Percentiles rank a stretch among this genome's conserved stretches.
phyloP scores from a whole-genome alignment of 129 eudicot genomes.

The Saposhnikovia divaricata region DNA sequence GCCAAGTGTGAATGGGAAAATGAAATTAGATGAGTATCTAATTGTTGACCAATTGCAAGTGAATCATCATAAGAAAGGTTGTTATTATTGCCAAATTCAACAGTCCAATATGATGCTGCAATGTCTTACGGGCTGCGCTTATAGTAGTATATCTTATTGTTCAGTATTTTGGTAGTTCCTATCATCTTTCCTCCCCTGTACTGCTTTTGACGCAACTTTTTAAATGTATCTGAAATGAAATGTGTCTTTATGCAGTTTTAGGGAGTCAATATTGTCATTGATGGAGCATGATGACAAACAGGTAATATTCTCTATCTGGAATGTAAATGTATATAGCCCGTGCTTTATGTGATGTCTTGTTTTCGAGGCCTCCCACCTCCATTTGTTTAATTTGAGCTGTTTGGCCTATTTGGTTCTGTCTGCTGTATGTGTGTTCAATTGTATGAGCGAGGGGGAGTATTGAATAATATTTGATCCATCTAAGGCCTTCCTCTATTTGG shows the following conservation, averaged over 20 bases:
- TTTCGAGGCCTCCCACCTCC: no score
- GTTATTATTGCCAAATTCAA: background rate
- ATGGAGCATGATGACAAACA: slow-evolving; percentile 80
- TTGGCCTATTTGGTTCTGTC: no score
- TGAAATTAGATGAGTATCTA: background rate
- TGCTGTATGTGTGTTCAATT: no score
- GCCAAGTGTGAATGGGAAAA: background rate
- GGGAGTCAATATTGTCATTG: slow-evolving; percentile 68
- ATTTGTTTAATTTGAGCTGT: no score
- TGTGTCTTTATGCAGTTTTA: slow-evolving; percentile 49
- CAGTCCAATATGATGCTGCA: background rate
- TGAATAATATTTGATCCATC: no score
- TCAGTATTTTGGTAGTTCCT: background rate
- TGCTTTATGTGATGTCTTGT: background rate
- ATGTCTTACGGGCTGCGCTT: background rate
- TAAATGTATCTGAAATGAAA: background rate
- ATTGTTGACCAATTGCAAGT: background rate
- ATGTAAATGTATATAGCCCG: background rate
- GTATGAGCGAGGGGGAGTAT: no score
- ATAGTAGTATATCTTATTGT: background rate
- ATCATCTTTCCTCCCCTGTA: background rate
- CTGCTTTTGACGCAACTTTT: background rate
- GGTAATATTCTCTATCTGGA: slow-evolving; percentile 30
- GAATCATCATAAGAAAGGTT: background rate
- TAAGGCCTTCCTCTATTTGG: no score